Evolutionary conservation across 768 basidiomycete genomes (phyloP), one percentile per base, ranked within the genome.

Genomic region (Tylopilus cervinicoccineus): DNA sequence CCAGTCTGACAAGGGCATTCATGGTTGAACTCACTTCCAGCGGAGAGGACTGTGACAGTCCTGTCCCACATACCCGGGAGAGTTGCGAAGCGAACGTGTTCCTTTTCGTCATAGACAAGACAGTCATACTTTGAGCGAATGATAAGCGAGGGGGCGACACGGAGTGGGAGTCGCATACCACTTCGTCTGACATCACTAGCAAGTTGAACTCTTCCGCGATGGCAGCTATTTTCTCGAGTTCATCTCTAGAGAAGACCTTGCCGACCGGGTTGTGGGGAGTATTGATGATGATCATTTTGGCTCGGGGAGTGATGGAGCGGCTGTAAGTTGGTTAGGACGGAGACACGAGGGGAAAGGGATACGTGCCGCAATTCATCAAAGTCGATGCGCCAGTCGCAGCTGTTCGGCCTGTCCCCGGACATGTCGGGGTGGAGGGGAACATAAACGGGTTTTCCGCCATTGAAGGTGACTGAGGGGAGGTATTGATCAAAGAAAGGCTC

Each of bases 51-150:
- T 7, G 95, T 97, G 36, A 99, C 84, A 0, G 96, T 99, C 37
- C 96, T 83, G 56, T 97, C 90, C 94, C 94, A 98, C 90, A 98
- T 96, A 19, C 93, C 91, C 6, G 93, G 94, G n/a, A 99, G 76
- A 29, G 75, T 90, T 4, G 95, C 94, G 58, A 98, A 87, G 45
- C 95, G 85, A 46, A 93, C 74, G 66, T 99, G 96, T 60, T 95
- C 84, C 60, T 86, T 84, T 29, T 77, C 81, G 57, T 93, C 90
- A 57, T 86, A 96, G 14, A 93, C 81, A 32, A 99, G 82, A 58
- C 86, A 88, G 60, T 99, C 96, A 67, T 99, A 99, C 88, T 95
- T 52, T 24, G 16, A 45, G 42, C 17, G 22, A 17, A 28, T 29
- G 29, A 46, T 59, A 5, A 52, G 42, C 27, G 2, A 5, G 9